These are phyloP conservation scores for Phytophthora syringae DNA, from an alignment of 352 stramenopile genomes.

Conservation along the genomic window DNA sequence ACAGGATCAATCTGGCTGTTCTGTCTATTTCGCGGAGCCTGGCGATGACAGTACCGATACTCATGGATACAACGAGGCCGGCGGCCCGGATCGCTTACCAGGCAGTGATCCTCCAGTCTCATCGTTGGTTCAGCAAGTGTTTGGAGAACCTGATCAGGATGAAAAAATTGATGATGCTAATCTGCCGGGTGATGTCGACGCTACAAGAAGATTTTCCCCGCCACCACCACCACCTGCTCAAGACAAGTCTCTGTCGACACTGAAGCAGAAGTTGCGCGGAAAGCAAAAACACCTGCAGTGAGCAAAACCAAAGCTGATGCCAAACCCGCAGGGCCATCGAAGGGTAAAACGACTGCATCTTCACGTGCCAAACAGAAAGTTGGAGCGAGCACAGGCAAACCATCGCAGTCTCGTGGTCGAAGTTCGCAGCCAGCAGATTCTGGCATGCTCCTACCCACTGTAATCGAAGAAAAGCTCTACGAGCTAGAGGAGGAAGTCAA, in stretches of 20 bases:
- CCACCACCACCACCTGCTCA: slow-evolving; percentile 8
- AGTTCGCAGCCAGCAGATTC: slow-evolving; percentile 6
- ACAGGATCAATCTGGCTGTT: background rate
- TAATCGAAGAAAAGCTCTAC: slow-evolving; percentile 83
- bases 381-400: slow-evolving; percentile 8
- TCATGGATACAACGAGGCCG: slow-evolving; percentile 1
- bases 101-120: slow-evolving; percentile 45
- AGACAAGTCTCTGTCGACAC: slow-evolving; percentile 27
- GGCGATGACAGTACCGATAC: slow-evolving; percentile 2
- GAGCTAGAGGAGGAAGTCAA: slow-evolving; percentile 88
- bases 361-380: slow-evolving; percentile 18
- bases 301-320: slow-evolving; percentile 16
- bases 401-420: slow-evolving; percentile 12
- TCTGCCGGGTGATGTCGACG: background rate
- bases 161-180: background rate
- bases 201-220: background rate
- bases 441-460: slow-evolving; percentile 51
- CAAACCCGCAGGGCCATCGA: background rate
- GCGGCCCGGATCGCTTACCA: background rate
- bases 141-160: slow-evolving; percentile 33
- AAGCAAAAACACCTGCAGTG: slow-evolving; percentile 25
- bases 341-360: slow-evolving; percentile 10
- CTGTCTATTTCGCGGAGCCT: slow-evolving; percentile 10
- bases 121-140: slow-evolving; percentile 66
- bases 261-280: slow-evolving; percentile 34